Conservation (phyloP, 2,329 filamentous ascomycete genomes). For the Paracorniculantispora psalliotae region DNA sequence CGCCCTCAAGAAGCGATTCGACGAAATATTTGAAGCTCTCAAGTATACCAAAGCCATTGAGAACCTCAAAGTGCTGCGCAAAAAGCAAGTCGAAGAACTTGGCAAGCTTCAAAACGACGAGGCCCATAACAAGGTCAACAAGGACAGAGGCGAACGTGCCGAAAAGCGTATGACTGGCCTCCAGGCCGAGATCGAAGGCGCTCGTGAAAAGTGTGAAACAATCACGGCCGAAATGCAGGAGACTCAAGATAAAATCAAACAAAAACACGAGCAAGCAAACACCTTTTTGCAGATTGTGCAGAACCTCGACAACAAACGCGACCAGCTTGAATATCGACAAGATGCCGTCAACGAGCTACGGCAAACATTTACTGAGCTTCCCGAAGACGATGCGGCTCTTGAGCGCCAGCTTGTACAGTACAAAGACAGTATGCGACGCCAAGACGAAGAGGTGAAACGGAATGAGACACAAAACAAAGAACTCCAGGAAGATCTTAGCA, state of each 20-base stretch:
- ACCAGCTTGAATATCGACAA: conserved; percentile 66
- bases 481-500: conserved; percentile 48
- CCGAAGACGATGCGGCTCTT: conserved; percentile 73
- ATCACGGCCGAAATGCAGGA: conserved; percentile 58
- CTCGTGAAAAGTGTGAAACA: conserved; percentile 53
- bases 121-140: conserved; percentile 72
- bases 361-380: conserved; percentile 68
- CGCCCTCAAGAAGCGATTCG: conserved; percentile 86
- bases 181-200: conserved; percentile 58
- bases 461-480: conserved; percentile 61
- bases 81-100: conserved; percentile 75
- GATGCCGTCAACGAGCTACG: conserved; percentile 66
- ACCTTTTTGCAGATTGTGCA: conserved; percentile 71
- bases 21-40: conserved; percentile 94
- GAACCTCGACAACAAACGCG: conserved; percentile 69
- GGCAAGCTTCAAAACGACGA: conserved; percentile 69
- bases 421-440: conserved; percentile 64
- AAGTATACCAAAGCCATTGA: conserved; percentile 98
- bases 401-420: conserved; percentile 70
- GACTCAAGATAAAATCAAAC: conserved; percentile 51
- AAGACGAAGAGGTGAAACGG: conserved; percentile 57
- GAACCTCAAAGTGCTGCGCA: conserved; percentile 81
- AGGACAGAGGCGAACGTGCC: conserved; percentile 72
- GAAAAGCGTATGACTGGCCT: conserved; percentile 62
- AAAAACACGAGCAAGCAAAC: conserved; percentile 68